These are phyloP conservation scores for Haplographium delicatum DNA, from an alignment of 495 filamentous ascomycete genomes.

Conservation along the genomic window DNA sequence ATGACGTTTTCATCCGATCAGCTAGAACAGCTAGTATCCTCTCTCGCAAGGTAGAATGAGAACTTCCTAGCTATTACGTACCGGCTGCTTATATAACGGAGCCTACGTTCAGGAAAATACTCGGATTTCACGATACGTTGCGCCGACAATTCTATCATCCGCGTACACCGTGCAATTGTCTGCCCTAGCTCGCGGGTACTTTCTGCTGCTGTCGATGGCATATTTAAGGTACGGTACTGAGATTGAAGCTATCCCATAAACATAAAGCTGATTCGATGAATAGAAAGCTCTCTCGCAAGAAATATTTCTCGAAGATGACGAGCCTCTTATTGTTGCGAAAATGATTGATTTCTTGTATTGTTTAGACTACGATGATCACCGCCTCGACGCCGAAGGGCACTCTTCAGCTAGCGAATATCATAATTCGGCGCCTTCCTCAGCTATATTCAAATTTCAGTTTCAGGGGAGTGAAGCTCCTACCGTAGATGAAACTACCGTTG, in stretches of 20 bases:
- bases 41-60: no score
- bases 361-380: slow-evolving; percentile 1
- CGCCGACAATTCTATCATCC: not conserved
- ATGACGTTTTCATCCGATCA: no score
- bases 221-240: not conserved
- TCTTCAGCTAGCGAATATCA: not conserved
- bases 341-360: slow-evolving; percentile 12
- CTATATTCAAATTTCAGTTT: not conserved
- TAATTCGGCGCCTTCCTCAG: not conserved
- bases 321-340: slow-evolving; percentile 7
- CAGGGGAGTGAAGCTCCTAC: not conserved
- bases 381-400: not conserved
- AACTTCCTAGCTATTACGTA: no score
- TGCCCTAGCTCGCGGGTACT: not conserved
- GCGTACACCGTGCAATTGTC: slow-evolving; percentile 1
- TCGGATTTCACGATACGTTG: slow-evolving; percentile 1
- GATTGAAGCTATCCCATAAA: not conserved
- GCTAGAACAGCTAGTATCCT: no score
- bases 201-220: slow-evolving; percentile 6
- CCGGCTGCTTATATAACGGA: no score
- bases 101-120: no score
- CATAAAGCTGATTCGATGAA: not conserved
- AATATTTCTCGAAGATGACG: slow-evolving; percentile 11
- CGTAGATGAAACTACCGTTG: not conserved
- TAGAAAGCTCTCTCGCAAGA: slow-evolving; percentile 1